These are phyloP conservation scores for Linnemannia zychae DNA, from an alignment of 192 early-diverging fungal genomes.

Conservation along the genomic window DNA sequence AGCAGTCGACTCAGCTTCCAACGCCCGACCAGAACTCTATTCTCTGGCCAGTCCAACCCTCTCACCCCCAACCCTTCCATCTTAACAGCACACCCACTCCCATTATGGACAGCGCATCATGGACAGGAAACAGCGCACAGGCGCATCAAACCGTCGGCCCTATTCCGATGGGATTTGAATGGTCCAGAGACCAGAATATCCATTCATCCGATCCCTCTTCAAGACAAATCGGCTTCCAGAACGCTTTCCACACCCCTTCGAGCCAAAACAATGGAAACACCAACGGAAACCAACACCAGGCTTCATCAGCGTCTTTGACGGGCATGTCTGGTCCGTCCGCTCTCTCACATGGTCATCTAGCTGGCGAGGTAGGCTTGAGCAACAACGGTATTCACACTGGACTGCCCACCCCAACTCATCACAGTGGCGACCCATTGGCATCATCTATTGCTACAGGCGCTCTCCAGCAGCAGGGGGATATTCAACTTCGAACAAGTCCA, in stretches of 20 bases:
- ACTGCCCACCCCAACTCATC: conserved; percentile 11
- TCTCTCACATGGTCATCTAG: conserved; percentile 15
- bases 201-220: conserved; percentile 22
- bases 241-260: conserved; percentile 23
- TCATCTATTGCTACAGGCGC: conserved; percentile 12
- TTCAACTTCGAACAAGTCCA: conserved; percentile 24
- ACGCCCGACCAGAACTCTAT: conserved; percentile 11
- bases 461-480: conserved; percentile 33
- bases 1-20: conserved; percentile 7
- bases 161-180: conserved; percentile 48
- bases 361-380: conserved; percentile 13
- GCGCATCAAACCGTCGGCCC: conserved; percentile 44
- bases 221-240: conserved; percentile 28
- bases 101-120: conserved; percentile 51
- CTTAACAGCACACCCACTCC: conserved; percentile 10
- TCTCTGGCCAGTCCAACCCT: conserved; percentile 34
- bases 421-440: conserved; percentile 21
- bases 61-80: conserved; percentile 7
- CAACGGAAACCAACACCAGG: conserved; percentile 21
- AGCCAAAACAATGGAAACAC: conserved; percentile 22
- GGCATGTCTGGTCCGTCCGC: background rate
- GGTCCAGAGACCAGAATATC: conserved; percentile 44
- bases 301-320: conserved; percentile 2
- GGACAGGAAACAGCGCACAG: conserved; percentile 32
- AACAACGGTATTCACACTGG: conserved; percentile 10